Conservation (phyloP, 495 filamentous ascomycete genomes). For the Aspergillus sparsus region DNA sequence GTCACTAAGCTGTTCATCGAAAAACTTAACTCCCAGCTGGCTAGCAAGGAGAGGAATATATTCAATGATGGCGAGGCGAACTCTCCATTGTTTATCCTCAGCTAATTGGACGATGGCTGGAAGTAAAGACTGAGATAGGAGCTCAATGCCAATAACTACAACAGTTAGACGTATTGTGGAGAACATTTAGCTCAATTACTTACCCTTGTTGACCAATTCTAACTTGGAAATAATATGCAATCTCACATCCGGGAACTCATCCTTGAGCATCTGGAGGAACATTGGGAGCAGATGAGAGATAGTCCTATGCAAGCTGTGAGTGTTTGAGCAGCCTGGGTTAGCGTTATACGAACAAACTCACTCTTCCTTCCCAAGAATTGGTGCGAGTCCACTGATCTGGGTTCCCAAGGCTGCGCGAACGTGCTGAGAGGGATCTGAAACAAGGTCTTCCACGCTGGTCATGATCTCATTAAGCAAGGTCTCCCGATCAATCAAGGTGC, state of each 20-base stretch:
- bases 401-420: constrained; percentile 93
- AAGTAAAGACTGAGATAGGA: constrained; percentile 92
- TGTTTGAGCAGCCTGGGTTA: not conserved
- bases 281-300: constrained; percentile 96
- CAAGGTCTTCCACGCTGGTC: constrained; percentile 92
- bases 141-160: constrained; percentile 92
- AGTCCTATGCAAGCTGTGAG: constrained; percentile 57
- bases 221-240: constrained; percentile 98
- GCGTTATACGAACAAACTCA: constrained; percentile 48
- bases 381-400: constrained; percentile 95
- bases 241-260: constrained; percentile 96
- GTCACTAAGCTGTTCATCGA: constrained; percentile 92
- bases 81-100: constrained; percentile 99
- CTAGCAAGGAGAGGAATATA: constrained; percentile 96
- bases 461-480: constrained; percentile 95
- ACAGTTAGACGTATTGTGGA: constrained; percentile 15
- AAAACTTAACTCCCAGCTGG: constrained; percentile 95
- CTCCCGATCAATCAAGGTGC: constrained; percentile 78
- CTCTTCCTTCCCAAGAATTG: constrained; percentile 97
- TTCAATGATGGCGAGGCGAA: constrained; percentile 96
- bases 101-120: constrained; percentile 98
- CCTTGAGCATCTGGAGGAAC: constrained; percentile 99
- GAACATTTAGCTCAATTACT: constrained; percentile 9
- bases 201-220: constrained; percentile 95
- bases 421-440: constrained; percentile 94